Evolutionary conservation across 225 moss, liverwort and hornwort species (phyloP).

Genomic region (Straminergon stramineum): DNA sequence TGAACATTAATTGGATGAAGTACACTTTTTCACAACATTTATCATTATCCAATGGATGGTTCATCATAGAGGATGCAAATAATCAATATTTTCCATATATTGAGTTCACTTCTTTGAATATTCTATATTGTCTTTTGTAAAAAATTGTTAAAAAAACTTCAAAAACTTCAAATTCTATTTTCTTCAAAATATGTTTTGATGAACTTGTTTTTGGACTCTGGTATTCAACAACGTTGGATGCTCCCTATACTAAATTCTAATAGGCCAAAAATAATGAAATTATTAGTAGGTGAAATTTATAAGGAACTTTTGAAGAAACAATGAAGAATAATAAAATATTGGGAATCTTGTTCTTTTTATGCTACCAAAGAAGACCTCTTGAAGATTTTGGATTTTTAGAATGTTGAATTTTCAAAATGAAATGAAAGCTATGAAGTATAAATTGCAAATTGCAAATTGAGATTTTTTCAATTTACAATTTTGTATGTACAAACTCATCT

Average conservation of each 20-base stretch:
- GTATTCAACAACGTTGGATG: background rate
- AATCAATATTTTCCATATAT: background rate
- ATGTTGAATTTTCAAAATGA: background rate
- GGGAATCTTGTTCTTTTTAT: accelerated
- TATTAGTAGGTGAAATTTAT: background rate
- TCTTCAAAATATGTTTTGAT: background rate
- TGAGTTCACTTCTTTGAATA: background rate
- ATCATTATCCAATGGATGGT: background rate
- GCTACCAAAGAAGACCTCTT: background rate
- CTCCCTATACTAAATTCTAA: background rate
- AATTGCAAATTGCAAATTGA: background rate
- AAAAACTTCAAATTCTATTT: background rate
- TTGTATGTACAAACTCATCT: too few species aligned
- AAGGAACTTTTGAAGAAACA: background rate
- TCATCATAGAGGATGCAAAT: accelerated
- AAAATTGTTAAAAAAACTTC: background rate
- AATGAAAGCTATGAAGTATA: background rate
- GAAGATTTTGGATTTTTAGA: background rate
- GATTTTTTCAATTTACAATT: background rate
- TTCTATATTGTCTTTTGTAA: background rate
- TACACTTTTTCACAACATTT: background rate
- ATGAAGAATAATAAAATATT: background rate
- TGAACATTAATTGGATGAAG: background rate
- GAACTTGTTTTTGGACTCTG: background rate
- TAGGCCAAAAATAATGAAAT: background rate